Base-by-base conservation (phyloP, 2,329 filamentous ascomycete species). In the Eurotiales sp. region DNA sequence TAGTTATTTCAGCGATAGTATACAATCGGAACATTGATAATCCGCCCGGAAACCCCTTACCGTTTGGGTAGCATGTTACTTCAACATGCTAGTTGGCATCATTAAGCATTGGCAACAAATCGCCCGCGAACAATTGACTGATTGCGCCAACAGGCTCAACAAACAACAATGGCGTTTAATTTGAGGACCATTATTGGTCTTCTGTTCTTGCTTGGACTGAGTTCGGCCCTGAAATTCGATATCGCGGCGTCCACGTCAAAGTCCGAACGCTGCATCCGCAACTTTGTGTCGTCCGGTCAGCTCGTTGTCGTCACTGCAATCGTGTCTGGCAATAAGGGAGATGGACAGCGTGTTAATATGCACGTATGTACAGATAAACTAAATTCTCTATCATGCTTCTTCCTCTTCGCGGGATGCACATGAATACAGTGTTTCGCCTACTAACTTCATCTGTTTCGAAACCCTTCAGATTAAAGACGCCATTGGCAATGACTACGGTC, bases 281-380 rank as follows among this genome's bases (percentile, higher is more conserved):
- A 99, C 77, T 99, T 96, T 71, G 91, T 96, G 59, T 81, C 83
- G 55, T 87, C 84, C 73, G 90, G 96, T 67, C 95, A 93, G 58
- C 77, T 99, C 59, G 93, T 99, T 37, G 92, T 97, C 29, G 92
- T 99, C 48, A 97, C 92, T 52, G 88, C 91, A 50, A 96, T 84
- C 54, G 80, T 96, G 51, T 83, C 86, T 68, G 93, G 93, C n/a
- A 76, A 76, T 59, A 88, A 86, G 73, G 92, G 90, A 53, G 93
- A 99, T 77, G 93, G 93, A 48, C 91, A 95, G 83, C 76, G 82
- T 62, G 83, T 97, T 58, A 95, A 97, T 71, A 93, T 99, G 80
- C 86, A 95, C 74, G 92, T 96, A 77, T 58, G 82, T 81, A 27
- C 29, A 40, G 32, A 36, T 14, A 12, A 22, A 15, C 10, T 15